Conservation (phyloP, 176 grass and related monocot genomes). For the Elymus sibiricus region DNA sequence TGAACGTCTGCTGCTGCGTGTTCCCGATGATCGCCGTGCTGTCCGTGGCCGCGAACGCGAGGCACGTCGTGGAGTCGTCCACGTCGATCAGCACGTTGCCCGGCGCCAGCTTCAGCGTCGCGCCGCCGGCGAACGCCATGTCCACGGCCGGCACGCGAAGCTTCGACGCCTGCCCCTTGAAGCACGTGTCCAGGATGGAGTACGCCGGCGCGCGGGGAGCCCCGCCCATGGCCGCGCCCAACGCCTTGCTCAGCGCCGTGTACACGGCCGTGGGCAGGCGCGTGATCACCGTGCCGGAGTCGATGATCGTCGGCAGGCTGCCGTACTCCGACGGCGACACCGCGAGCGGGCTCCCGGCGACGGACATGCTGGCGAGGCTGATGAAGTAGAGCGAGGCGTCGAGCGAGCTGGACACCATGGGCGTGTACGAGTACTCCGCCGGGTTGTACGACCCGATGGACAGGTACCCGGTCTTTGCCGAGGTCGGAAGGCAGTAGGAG, state of each 20-base stretch:
- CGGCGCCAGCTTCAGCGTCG: slow-evolving; percentile 33
- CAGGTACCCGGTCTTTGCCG: slow-evolving; percentile 39
- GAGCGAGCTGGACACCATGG: slow-evolving; percentile 40
- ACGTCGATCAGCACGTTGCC: slow-evolving; percentile 61
- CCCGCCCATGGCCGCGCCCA: slow-evolving; percentile 38
- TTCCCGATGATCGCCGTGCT: slow-evolving; percentile 68
- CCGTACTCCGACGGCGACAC: slow-evolving; percentile 49
- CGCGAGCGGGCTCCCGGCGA: slow-evolving; percentile 23
- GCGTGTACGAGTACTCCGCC: slow-evolving; percentile 37
- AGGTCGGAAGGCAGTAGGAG: slow-evolving; percentile 69
- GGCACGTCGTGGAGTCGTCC: slow-evolving; percentile 61
- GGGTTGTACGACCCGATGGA: slow-evolving; percentile 41
- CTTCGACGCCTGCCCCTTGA: slow-evolving; percentile 33
- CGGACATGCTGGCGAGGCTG: slow-evolving; percentile 30
- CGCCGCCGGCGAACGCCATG: slow-evolving; percentile 56
- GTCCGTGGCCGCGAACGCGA: slow-evolving; percentile 60
- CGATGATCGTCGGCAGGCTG: slow-evolving; percentile 65
- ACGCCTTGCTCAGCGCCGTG: slow-evolving; percentile 57
- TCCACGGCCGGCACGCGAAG: slow-evolving; percentile 45
- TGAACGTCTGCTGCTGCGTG: slow-evolving; percentile 87
- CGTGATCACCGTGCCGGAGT: slow-evolving; percentile 86
- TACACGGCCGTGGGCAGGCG: slow-evolving; percentile 65
- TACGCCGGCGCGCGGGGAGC: slow-evolving; percentile 27
- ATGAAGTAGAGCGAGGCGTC: slow-evolving; percentile 57
- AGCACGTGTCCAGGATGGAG: slow-evolving; percentile 80